Percentiles rank a stretch among this genome's conserved stretches.
Evolutionary conservation across 768 basidiomycete species (phyloP).

Genomic region (Boletellus emodensis): DNA sequence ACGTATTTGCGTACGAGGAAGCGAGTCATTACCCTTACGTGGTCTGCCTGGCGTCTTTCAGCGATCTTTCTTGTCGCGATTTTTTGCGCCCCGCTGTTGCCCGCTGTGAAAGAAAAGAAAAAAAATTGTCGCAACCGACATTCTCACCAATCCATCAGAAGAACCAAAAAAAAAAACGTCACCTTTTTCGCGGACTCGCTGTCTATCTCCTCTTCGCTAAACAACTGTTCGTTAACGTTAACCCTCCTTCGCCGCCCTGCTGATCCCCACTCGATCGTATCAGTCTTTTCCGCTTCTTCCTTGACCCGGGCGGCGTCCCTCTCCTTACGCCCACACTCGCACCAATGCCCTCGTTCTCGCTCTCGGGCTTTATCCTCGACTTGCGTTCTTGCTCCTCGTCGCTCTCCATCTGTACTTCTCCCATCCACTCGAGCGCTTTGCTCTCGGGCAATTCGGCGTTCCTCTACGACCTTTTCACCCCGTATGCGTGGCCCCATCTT

Average conservation of each 20-base stretch:
- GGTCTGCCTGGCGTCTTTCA: conserved; percentile 52
- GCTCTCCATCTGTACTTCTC: conserved; percentile 60
- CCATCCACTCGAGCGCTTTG: conserved; percentile 76
- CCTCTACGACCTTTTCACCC: conserved; percentile 71
- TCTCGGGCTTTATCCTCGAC: conserved; percentile 47
- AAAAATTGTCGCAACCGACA: neutral
- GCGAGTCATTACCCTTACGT: no score
- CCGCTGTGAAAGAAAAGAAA: no score
- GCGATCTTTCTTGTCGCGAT: conserved; percentile 77
- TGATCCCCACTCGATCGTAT: conserved; percentile 47
- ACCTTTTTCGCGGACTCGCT: conserved; percentile 68
- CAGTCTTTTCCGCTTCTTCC: conserved; percentile 77
- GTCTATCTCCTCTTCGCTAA: conserved; percentile 65
- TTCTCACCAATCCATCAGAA: no score
- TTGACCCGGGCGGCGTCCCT: conserved; percentile 41
- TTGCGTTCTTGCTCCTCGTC: conserved; percentile 77
- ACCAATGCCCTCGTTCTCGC: conserved; percentile 42
- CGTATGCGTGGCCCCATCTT: conserved; percentile 34
- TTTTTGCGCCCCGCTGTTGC: conserved; percentile 52
- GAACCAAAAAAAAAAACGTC: neutral
- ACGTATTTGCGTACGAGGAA: no score
- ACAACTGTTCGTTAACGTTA: conserved; percentile 48
- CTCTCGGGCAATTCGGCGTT: conserved; percentile 70
- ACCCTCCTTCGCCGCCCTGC: conserved; percentile 46
- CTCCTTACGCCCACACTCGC: neutral